Percentiles rank a stretch among this genome's conserved stretches.
phyloP scores from a whole-genome alignment of 1,139 yeast species.

The Yamadazyma jaroonii region DNA sequence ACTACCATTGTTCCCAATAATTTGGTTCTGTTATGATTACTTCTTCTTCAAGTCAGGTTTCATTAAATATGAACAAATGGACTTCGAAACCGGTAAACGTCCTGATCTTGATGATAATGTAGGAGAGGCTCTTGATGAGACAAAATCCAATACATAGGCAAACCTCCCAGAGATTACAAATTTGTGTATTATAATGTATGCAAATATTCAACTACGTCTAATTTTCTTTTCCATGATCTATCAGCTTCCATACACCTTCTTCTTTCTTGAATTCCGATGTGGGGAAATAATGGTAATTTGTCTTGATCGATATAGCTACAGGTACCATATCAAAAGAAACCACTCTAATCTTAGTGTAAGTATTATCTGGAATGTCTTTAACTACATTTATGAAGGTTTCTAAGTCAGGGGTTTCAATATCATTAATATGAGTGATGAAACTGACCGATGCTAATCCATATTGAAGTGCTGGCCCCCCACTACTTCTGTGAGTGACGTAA shows the following conservation, averaged over 20 bases:
- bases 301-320: slow-evolving; percentile 78
- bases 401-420: slow-evolving; percentile 65
- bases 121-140: background rate
- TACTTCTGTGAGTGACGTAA: slow-evolving; percentile 67
- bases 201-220: background rate
- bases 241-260: slow-evolving; percentile 43
- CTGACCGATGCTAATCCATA: slow-evolving; percentile 78
- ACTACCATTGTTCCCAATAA: slow-evolving; percentile 25
- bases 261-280: slow-evolving; percentile 63
- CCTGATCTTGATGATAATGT: slow-evolving; percentile 8
- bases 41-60: slow-evolving; percentile 5
- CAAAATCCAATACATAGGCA: no score
- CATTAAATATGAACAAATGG: slow-evolving; percentile 7
- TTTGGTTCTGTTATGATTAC: slow-evolving; percentile 8
- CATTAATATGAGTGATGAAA: slow-evolving; percentile 88
- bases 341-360: slow-evolving; percentile 76
- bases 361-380: slow-evolving; percentile 66
- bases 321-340: slow-evolving; percentile 87
- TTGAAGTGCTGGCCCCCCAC: slow-evolving; percentile 85
- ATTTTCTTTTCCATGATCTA: background rate
- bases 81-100: slow-evolving; percentile 7
- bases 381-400: slow-evolving; percentile 64
- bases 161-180: no score
- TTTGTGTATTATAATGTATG: background rate
- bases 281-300: slow-evolving; percentile 89